These are phyloP conservation scores for Botryotinia narcissicola DNA, from an alignment of 2,329 filamentous ascomycete species.

Conservation along the genomic window DNA sequence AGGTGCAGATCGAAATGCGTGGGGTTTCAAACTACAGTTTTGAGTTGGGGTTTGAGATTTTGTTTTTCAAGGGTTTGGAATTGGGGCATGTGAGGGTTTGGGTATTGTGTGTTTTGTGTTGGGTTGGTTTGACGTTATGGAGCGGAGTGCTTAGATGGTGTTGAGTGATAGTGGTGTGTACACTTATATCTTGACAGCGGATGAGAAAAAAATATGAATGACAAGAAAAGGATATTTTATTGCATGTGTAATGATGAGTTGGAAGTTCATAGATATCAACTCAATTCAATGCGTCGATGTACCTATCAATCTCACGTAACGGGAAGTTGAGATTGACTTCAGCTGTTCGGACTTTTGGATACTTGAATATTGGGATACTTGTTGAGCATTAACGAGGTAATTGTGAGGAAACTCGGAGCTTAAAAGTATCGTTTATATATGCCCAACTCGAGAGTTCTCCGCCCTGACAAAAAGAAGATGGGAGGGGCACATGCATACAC, in stretches of 20 bases:
- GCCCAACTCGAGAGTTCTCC: rapidly evolving
- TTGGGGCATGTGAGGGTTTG: background rate
- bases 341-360: background rate
- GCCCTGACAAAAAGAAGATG: no score
- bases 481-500: background rate
- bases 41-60: background rate
- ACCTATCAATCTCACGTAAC: background rate
- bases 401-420: background rate
- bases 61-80: background rate
- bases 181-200: background rate
- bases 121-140: background rate
- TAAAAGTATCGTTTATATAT: background rate
- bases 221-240: background rate
- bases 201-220: rapidly evolving
- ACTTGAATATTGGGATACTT: no score
- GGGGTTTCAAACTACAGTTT: background rate
- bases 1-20: background rate
- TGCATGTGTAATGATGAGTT: no score
- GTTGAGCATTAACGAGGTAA: background rate
- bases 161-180: background rate
- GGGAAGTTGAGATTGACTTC: background rate
- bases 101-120: rapidly evolving
- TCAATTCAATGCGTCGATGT: background rate
- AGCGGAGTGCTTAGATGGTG: background rate
- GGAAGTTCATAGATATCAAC: background rate